A percentile compares a stretch with the other conserved stretches of the same genome.
Evolutionary conservation across 225 moss, liverwort and hornwort species (phyloP).

Genomic region (Neckera pumila): DNA sequence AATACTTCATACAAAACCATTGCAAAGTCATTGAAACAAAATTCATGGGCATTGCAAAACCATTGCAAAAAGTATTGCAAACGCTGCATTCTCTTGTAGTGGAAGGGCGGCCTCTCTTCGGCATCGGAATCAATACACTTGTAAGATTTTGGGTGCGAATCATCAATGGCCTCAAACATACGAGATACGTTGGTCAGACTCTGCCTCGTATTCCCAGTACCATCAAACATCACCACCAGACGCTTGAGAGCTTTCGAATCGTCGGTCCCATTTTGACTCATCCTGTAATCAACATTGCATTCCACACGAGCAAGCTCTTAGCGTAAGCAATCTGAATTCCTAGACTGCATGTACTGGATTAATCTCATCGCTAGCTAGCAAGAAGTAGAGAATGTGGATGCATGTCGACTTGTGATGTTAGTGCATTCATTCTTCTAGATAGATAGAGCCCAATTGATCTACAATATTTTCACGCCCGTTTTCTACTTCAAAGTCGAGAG

Average conservation of each 20-base stretch:
- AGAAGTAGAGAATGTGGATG: background rate
- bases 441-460: background rate
- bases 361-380: background rate
- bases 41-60: too few species aligned
- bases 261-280: background rate
- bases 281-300: background rate
- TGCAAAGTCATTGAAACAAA: too few species aligned
- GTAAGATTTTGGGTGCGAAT: background rate
- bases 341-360: background rate
- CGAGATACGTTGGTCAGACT: background rate
- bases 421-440: background rate
- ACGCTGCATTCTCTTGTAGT: too few species aligned
- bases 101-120: background rate
- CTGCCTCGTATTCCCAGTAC: background rate
- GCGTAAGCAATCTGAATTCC: background rate
- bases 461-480: background rate
- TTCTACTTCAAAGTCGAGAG: background rate
- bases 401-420: background rate
- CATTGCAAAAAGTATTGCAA: too few species aligned
- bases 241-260: background rate
- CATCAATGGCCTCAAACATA: background rate
- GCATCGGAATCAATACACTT: accelerated
- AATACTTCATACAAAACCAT: too few species aligned
- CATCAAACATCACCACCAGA: constrained; percentile 2
- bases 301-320: background rate